These are phyloP conservation scores for Calocybe gambosa DNA, from an alignment of 1,284 basidiomycete species.

Conservation along the genomic window DNA sequence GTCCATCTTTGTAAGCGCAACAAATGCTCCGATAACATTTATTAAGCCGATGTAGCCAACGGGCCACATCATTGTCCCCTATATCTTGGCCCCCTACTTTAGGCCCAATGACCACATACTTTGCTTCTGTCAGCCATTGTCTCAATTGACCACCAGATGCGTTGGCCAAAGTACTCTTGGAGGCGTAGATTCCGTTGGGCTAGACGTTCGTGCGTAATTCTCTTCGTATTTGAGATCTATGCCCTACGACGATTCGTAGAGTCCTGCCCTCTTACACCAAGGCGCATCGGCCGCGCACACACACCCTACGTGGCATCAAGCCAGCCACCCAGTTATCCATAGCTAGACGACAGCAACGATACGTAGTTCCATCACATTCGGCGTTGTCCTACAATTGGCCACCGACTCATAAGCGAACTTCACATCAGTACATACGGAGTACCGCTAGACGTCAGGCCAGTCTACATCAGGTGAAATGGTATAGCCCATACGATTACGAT, in stretches of 20 bases:
- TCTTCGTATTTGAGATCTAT: not conserved
- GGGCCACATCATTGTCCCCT: not conserved
- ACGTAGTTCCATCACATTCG: not conserved
- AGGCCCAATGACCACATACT: not conserved
- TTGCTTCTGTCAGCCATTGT: not conserved
- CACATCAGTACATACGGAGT: not conserved
- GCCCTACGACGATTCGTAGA: not conserved
- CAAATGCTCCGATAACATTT: not conserved
- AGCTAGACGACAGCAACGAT: not conserved
- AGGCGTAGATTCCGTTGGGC: not conserved
- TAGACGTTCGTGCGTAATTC: not conserved
- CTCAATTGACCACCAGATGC: not conserved
- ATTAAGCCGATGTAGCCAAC: not conserved
- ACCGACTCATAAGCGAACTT: not conserved
- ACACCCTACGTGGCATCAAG: not conserved
- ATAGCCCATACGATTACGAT: not conserved
- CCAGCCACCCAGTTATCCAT: not conserved
- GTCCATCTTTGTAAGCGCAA: not conserved
- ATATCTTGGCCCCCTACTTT: not conserved
- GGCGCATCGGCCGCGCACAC: not conserved
- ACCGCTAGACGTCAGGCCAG: not conserved
- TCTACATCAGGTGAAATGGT: not conserved
- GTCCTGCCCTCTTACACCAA: not conserved
- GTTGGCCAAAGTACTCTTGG: slow-evolving; percentile 1
- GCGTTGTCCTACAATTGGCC: not conserved